Evolutionary conservation across 2,329 filamentous ascomycete species (phyloP).

Genomic region (Exophiala sp.): DNA sequence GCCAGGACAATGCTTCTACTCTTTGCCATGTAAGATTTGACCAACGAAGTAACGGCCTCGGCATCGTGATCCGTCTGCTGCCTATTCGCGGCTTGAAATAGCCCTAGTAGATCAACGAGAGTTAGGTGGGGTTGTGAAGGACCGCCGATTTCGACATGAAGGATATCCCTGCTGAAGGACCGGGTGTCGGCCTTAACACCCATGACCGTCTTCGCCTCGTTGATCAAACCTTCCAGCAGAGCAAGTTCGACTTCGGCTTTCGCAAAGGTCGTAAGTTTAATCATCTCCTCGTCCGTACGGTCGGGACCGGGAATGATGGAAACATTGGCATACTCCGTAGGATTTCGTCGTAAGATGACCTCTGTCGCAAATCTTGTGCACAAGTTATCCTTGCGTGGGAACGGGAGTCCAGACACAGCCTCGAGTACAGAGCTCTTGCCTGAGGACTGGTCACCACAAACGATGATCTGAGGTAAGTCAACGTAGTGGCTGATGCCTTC

Average conservation of each 20-base stretch:
- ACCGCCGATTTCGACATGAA: conserved; percentile 42
- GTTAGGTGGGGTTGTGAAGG: conserved; percentile 40
- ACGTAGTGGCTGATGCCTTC: too few relatives aligned
- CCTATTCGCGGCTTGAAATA: conserved; percentile 33
- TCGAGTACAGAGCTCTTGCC: conserved; percentile 23
- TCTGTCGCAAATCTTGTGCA: conserved; percentile 17
- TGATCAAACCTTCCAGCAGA: too few relatives aligned
- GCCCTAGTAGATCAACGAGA: conserved; percentile 45
- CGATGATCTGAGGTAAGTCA: too few relatives aligned
- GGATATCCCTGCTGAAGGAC: conserved; percentile 33
- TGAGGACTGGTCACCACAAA: too few relatives aligned
- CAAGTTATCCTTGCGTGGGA: conserved; percentile 13
- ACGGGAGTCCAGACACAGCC: conserved; percentile 13
- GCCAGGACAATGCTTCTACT: conserved; percentile 47
- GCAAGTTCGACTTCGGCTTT: too few relatives aligned
- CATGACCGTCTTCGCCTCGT: conserved; percentile 20
- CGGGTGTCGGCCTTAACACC: conserved; percentile 32
- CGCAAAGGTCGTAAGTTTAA: too few relatives aligned
- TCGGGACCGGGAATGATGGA: conserved; percentile 45
- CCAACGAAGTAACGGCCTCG: conserved; percentile 50
- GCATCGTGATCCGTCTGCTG: conserved; percentile 42
- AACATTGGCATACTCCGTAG: neutral
- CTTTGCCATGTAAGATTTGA: conserved; percentile 40
- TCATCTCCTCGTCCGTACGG: neutral
- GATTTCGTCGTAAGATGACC: conserved; percentile 29